Evolutionary conservation across 441 rosid species (phyloP).

Genomic region (Syzygium syzygioides): DNA sequence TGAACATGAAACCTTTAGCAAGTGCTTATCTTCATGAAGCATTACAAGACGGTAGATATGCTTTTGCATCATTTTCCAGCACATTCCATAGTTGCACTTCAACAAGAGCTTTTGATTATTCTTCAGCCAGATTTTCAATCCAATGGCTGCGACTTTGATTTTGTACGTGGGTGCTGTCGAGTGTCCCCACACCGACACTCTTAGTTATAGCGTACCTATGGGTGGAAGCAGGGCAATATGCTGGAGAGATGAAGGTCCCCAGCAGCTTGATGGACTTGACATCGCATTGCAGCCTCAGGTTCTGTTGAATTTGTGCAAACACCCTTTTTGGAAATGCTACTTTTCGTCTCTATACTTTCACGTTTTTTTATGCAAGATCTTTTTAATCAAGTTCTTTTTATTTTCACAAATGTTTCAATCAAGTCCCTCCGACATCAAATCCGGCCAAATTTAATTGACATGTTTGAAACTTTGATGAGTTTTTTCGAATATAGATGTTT

Average conservation of each 20-base stretch:
- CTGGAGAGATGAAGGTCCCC: background rate
- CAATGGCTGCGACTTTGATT: background rate
- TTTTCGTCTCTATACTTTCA: background rate
- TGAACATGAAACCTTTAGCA: background rate
- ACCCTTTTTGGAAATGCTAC: background rate
- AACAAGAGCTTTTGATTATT: background rate
- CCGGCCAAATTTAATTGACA: background rate
- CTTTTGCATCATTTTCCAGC: background rate
- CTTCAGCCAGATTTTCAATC: background rate
- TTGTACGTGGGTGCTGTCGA: background rate
- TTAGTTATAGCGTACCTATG: background rate
- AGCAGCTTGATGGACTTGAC: background rate
- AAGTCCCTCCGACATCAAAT: background rate
- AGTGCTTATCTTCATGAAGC: background rate
- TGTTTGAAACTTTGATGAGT: background rate
- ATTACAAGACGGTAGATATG: background rate
- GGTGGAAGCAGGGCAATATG: background rate
- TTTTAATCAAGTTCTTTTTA: background rate
- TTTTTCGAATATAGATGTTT: background rate
- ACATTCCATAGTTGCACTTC: background rate
- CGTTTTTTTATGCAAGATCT: background rate
- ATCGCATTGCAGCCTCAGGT: background rate
- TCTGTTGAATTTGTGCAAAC: background rate
- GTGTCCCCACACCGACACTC: background rate
- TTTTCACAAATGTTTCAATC: background rate